These are phyloP conservation scores for Globisporangium cylindrosporum DNA, from an alignment of 352 stramenopile genomes.

Conservation along the genomic window DNA sequence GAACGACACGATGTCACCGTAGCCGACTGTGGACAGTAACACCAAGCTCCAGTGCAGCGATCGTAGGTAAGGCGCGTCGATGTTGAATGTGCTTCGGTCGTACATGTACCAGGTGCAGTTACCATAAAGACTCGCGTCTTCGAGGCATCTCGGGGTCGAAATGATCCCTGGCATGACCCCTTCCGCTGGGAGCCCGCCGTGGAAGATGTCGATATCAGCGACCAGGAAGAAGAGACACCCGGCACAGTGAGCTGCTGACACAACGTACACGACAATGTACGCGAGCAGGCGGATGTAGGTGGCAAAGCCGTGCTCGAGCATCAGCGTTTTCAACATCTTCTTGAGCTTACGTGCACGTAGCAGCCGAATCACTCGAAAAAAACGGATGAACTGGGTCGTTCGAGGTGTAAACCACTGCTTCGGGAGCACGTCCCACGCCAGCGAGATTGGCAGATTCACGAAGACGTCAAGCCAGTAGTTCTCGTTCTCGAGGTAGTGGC, in stretches of 20 bases:
- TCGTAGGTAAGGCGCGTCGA: conserved; percentile 57
- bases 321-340: conserved; percentile 21
- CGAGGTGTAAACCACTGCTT: conserved; percentile 34
- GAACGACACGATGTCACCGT: conserved; percentile 33
- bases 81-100: conserved; percentile 55
- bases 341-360: conserved; percentile 46
- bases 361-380: conserved; percentile 46
- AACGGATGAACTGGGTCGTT: conserved; percentile 26
- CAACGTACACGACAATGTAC: conserved; percentile 48
- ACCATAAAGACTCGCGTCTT: conserved; percentile 30
- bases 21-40: conserved; percentile 68
- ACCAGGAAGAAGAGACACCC: conserved; percentile 61
- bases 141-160: conserved; percentile 12
- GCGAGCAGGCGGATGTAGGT: conserved; percentile 42
- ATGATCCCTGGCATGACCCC: conserved; percentile 14
- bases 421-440: conserved; percentile 57
- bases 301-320: conserved; percentile 43
- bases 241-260: conserved; percentile 36
- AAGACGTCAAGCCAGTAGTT: conserved; percentile 32
- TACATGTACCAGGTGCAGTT: conserved; percentile 81
- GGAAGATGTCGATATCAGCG: conserved; percentile 39
- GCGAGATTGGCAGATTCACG: conserved; percentile 33
- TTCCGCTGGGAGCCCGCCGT: conserved; percentile 35
- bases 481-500: conserved; percentile 44
- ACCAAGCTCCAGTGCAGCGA: conserved; percentile 75